A percentile compares a stretch with the other conserved stretches of the same genome.
Conservation (phyloP, 352 stramenopile genomes). For the Thraustochytrium striatum region DNA sequence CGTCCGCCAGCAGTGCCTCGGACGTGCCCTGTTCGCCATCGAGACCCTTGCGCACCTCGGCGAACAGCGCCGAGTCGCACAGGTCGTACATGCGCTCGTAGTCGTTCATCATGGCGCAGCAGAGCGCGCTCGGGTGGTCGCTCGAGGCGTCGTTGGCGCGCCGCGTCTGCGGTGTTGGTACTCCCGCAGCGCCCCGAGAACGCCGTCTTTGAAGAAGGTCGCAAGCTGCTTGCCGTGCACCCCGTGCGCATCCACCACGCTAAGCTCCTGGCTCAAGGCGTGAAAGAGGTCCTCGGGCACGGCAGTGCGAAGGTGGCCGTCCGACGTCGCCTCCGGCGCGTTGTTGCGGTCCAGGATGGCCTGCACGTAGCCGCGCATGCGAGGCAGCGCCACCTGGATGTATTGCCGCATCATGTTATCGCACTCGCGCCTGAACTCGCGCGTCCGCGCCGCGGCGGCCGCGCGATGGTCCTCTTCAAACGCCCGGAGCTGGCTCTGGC, state of each 20-base stretch:
- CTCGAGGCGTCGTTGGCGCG: neutral
- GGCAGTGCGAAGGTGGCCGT: constrained; percentile 1
- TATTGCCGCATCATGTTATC: constrained; percentile 30
- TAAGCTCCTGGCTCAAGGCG: constrained; percentile 10
- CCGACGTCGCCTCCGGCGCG: neutral
- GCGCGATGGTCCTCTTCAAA: constrained; percentile 2
- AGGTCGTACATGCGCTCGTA: constrained; percentile 43
- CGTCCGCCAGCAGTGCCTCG: neutral
- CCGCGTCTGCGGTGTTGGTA: constrained; percentile 14
- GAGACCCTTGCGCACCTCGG: constrained; percentile 1
- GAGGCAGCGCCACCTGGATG: constrained; percentile 23
- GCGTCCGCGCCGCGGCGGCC: neutral
- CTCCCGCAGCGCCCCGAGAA: constrained; percentile 1
- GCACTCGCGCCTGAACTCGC: neutral
- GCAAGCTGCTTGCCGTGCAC: neutral
- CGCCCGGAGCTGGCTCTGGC: neutral
- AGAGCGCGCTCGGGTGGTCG: neutral
- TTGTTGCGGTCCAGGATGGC: constrained; percentile 15
- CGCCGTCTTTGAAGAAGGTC: neutral
- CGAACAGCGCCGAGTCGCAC: constrained; percentile 16
- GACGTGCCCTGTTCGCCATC: neutral
- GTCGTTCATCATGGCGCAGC: constrained; percentile 46
- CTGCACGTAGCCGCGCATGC: constrained; percentile 6
- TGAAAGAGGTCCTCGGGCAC: constrained; percentile 39
- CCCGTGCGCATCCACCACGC: neutral